These are phyloP conservation scores for Theileria annulata DNA, from an alignment of 169 alveolate species.

Conservation along the genomic window DNA sequence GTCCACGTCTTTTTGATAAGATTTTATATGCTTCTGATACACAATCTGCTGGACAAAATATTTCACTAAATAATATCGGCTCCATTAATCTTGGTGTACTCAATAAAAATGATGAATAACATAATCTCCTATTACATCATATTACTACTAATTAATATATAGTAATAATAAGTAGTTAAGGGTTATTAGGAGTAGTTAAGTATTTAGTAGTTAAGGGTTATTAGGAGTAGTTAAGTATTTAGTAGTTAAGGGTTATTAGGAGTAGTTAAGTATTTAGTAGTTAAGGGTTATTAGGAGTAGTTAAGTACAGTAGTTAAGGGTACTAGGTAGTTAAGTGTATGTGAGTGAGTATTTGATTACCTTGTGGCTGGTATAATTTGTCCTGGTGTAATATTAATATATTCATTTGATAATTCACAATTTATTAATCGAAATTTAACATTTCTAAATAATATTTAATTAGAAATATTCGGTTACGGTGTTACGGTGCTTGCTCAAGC, in stretches of 20 bases:
- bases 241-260: too few relatives aligned
- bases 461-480: too few relatives aligned
- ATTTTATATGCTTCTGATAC: slow-evolving; percentile 93
- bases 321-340: background rate
- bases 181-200: too few relatives aligned
- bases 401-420: slow-evolving; percentile 87
- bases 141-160: too few relatives aligned
- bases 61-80: slow-evolving; percentile 94
- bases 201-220: too few relatives aligned
- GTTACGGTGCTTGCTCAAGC: too few relatives aligned
- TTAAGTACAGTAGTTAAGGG: too few relatives aligned
- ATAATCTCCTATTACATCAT: slow-evolving; percentile 86
- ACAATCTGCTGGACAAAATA: slow-evolving; percentile 96
- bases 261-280: too few relatives aligned
- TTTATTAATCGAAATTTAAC: slow-evolving; percentile 88
- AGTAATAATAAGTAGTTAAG: slow-evolving; percentile 2
- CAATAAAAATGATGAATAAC: slow-evolving; percentile 96
- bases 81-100: slow-evolving; percentile 99
- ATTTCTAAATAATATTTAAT: slow-evolving; percentile 63
- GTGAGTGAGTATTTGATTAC: slow-evolving; percentile 16
- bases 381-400: slow-evolving; percentile 93
- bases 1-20: slow-evolving; percentile 89
- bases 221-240: too few relatives aligned
- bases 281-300: too few relatives aligned
- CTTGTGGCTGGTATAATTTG: slow-evolving; percentile 97